A percentile compares a stretch with the other conserved stretches of the same genome.
These are phyloP conservation scores for Fusarium secorum DNA, from an alignment of 2,329 filamentous ascomycete species.

Conservation along the genomic window DNA sequence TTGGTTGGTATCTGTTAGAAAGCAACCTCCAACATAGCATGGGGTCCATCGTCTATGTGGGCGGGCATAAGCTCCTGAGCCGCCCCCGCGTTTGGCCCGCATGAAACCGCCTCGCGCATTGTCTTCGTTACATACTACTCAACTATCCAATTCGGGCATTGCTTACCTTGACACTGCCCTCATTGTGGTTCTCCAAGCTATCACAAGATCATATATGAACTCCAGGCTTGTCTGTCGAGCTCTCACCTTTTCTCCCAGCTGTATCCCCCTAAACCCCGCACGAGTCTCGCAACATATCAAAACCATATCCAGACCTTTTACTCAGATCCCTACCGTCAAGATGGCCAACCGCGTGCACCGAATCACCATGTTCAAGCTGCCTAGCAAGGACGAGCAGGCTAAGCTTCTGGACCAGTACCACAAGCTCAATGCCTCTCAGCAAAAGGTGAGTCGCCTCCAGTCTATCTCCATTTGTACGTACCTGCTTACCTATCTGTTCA, in stretches of 20 bases:
- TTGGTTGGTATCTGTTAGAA: background rate
- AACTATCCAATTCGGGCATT: background rate
- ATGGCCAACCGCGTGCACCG: constrained; percentile 58
- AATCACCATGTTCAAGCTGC: constrained; percentile 63
- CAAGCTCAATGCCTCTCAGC: constrained; percentile 49
- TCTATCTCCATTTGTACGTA: background rate
- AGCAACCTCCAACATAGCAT: constrained; percentile 1
- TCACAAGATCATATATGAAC: constrained; percentile 27
- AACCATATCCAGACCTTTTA: constrained; percentile 1
- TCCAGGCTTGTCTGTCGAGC: constrained; percentile 8
- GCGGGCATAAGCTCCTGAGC: background rate
- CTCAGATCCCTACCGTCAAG: constrained; percentile 20
- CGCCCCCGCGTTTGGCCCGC: constrained; percentile 26
- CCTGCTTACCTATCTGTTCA: background rate
- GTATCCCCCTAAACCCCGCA: background rate
- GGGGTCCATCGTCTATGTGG: background rate
- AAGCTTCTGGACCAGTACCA: constrained; percentile 56
- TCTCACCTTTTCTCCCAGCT: background rate
- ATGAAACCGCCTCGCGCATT: constrained; percentile 19
- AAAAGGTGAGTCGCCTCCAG: constrained; percentile 49
- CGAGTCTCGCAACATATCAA: background rate
- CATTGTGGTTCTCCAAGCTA: background rate
- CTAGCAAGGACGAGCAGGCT: constrained; percentile 53
- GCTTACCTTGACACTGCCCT: background rate
- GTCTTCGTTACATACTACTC: constrained; percentile 11